Base-by-base conservation (phyloP, 805 yeast species). In the Ogataea saltuana region DNA sequence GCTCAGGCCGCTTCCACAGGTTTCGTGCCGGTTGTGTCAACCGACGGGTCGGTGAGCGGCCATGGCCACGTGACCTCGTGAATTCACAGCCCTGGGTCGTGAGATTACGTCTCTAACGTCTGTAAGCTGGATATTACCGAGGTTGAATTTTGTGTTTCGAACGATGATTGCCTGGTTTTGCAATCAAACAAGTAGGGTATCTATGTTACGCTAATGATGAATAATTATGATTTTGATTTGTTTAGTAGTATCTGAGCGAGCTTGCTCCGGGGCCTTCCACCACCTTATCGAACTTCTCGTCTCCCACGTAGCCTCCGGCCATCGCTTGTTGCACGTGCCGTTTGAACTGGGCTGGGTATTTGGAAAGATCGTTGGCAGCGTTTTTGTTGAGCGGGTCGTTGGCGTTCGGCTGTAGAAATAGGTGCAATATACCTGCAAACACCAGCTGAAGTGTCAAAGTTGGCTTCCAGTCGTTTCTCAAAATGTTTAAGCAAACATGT, bases 391-490 rank as follows among this genome's bases (percentile, higher is more conserved):
- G 74, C 3, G 98, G 98, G 61, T 91, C 98, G 48, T 81, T 82
- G 1, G 95, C 84, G 60, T 88, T 91, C 6, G 97, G 96, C 53
- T 91, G 97, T 41, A 88, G 67, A 54, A 91, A 89, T 48, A 91
- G 72, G 59, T 84, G 89, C 56, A 89, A 78, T 41, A 91, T 71
- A 0, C 99, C 98, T 29, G 90, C 82, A 43, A 90, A 72, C 7
- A 91, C 81, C 4, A 90, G 74, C 59, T 85, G 88, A 58, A 91
- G 68, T 45, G 85, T 86, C 52, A 91, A 70, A 0, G 89, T 96
- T 0, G 99, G 98, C 21, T 89, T 81, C 99, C 99, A 91, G 62
- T 91, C 98, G 61, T 90, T 96, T 53, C 98, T 71, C 46, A 91
- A 70, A 26, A 91, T 90, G 60, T 91, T 91, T 47, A 91, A 72